phyloP scores from a whole-genome alignment of 495 filamentous ascomycete species.

The Venustampulla echinocandica region DNA sequence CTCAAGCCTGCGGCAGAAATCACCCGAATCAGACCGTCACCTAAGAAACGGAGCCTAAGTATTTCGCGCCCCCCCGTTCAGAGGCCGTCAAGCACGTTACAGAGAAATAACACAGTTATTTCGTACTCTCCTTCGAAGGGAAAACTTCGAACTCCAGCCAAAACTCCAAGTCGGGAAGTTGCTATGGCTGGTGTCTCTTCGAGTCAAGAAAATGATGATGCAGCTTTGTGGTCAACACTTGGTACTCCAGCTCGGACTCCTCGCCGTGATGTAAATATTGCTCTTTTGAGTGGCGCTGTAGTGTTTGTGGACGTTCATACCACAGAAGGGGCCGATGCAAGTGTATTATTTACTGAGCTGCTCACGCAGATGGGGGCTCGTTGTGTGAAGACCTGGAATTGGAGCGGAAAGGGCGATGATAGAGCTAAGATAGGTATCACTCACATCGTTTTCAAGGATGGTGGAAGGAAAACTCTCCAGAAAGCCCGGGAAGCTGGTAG shows the following conservation, averaged over 20 bases:
- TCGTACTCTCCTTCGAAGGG: constrained; percentile 28
- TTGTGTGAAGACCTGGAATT: constrained; percentile 76
- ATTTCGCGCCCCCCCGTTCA: constrained; percentile 39
- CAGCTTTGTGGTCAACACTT: constrained; percentile 36
- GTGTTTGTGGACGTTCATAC: constrained; percentile 94
- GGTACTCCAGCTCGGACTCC: constrained; percentile 49
- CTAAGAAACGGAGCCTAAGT: constrained; percentile 29
- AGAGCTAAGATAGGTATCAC: constrained; percentile 70
- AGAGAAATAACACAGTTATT: constrained; percentile 34
- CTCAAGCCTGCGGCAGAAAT: constrained; percentile 59
- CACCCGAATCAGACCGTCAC: constrained; percentile 19
- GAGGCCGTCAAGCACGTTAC: constrained; percentile 22
- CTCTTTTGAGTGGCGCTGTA: constrained; percentile 59
- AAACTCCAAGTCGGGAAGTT: constrained; percentile 17
- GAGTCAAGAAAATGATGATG: constrained; percentile 14
- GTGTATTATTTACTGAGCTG: constrained; percentile 72
- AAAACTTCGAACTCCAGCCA: too few species aligned
- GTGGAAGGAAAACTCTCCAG: constrained; percentile 74
- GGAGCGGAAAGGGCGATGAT: constrained; percentile 50
- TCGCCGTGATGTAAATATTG: constrained; percentile 39
- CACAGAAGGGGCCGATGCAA: constrained; percentile 78
- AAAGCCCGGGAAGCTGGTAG: constrained; percentile 71
- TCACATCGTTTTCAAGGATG: constrained; percentile 94
- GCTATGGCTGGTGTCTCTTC: constrained; percentile 19
- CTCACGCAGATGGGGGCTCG: constrained; percentile 78